phyloP scores from a whole-genome alignment of 495 filamentous ascomycete genomes.

The Lineolata rhizophorae region DNA sequence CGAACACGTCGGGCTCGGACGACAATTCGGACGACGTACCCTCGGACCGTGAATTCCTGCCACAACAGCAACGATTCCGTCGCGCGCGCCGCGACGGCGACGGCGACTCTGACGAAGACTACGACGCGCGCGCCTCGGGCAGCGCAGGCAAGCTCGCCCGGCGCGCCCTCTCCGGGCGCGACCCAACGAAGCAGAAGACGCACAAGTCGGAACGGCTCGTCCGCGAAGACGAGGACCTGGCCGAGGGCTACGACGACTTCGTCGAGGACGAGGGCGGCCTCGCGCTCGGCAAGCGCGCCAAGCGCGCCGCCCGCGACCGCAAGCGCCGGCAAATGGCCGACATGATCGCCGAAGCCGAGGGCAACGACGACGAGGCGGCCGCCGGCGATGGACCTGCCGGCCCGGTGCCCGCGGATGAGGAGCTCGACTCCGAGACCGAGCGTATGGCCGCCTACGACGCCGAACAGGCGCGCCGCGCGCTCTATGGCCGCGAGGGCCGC shows the following conservation, averaged over 20 bases:
- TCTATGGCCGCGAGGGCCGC: background rate
- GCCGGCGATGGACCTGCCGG: too few relatives aligned
- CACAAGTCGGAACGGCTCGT: too few relatives aligned
- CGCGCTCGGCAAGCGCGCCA: slow-evolving; percentile 39
- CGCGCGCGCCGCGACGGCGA: too few relatives aligned
- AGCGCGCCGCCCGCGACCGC: background rate
- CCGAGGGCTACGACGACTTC: slow-evolving; percentile 85
- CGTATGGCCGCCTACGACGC: background rate
- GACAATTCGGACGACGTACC: slow-evolving; percentile 24
- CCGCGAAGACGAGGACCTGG: slow-evolving; percentile 79
- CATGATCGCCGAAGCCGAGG: background rate
- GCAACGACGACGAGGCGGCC: too few relatives aligned
- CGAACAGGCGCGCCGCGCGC: background rate
- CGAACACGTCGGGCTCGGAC: slow-evolving; percentile 16
- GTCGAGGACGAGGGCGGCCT: slow-evolving; percentile 69
- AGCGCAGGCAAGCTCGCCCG: too few relatives aligned
- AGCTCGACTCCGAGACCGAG: background rate
- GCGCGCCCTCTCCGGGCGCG: slow-evolving; percentile 23
- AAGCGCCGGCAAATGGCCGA: background rate
- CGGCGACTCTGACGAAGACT: slow-evolving; percentile 24
- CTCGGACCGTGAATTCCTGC: slow-evolving; percentile 25
- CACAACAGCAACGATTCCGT: slow-evolving; percentile 24
- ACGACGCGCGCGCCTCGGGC: too few relatives aligned
- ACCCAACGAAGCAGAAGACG: slow-evolving; percentile 36
- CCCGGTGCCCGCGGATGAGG: too few relatives aligned